Conservation (phyloP, 2,329 filamentous ascomycete genomes). For the Phyllosticta capitalensis region DNA sequence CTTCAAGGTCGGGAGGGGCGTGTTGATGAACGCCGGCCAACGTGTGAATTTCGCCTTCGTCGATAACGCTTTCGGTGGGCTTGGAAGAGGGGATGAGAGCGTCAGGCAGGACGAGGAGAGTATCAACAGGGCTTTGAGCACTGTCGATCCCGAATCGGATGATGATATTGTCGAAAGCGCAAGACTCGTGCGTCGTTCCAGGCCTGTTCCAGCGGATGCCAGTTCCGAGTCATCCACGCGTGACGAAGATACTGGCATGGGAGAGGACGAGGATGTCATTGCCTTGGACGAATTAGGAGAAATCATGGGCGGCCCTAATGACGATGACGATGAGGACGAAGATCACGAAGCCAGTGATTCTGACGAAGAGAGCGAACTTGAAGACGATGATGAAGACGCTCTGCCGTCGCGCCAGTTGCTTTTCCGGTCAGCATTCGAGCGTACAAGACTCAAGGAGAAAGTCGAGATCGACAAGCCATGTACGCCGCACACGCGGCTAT, state of each 20-base stretch:
- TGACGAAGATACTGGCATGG: conserved; percentile 15
- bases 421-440: conserved; percentile 41
- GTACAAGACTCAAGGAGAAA: conserved; percentile 36
- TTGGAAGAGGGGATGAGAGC: conserved; percentile 35
- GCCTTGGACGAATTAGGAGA: conserved; percentile 15
- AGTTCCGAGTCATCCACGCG: too few relatives aligned
- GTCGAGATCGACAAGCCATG: conserved; percentile 49
- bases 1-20: conserved; percentile 47
- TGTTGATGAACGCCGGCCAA: conserved; percentile 48
- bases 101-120: conserved; percentile 34
- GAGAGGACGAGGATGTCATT: conserved; percentile 11
- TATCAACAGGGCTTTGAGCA: conserved; percentile 31
- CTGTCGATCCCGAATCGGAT: conserved; percentile 39
- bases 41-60: conserved; percentile 48
- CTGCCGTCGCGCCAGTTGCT: conserved; percentile 27
- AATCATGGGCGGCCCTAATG: conserved; percentile 18
- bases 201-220: background rate
- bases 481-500: conserved; percentile 46
- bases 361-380: conserved; percentile 22
- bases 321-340: conserved; percentile 28
- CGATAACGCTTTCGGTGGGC: conserved; percentile 52
- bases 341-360: conserved; percentile 22
- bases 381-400: conserved; percentile 25
- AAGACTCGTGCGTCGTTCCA: background rate
- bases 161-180: conserved; percentile 28